Percentiles rank a stretch among this genome's conserved stretches.
Evolutionary conservation across 2,329 filamentous ascomycete species (phyloP).

Genomic region (Venturiaceae sp.): DNA sequence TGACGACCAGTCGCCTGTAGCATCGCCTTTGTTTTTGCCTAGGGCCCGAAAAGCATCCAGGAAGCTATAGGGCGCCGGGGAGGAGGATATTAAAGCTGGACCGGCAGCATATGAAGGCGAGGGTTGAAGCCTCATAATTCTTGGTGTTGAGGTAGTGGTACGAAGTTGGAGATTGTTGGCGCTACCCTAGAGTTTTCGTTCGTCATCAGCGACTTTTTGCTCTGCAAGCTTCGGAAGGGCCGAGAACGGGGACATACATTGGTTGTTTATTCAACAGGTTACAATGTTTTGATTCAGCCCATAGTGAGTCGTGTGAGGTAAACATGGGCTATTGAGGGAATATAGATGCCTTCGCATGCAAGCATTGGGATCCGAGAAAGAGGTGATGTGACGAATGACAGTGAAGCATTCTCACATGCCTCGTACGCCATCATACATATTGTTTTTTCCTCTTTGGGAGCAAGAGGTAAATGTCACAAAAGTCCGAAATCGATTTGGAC

Average conservation of each 20-base stretch:
- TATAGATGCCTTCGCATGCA: not conserved
- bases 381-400: not conserved
- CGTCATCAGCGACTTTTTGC: not conserved
- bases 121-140: not conserved
- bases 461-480: no score
- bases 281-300: not conserved
- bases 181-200: not conserved
- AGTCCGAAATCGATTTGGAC: no score
- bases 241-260: not conserved
- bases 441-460: no score
- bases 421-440: not conserved
- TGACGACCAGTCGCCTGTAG: slow-evolving; percentile 6
- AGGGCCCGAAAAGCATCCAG: not conserved
- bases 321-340: not conserved
- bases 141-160: not conserved
- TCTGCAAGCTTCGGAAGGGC: not conserved
- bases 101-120: not conserved
- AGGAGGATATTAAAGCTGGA: not conserved
- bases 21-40: not conserved
- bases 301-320: not conserved
- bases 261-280: not conserved
- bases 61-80: not conserved
- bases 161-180: not conserved
- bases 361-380: not conserved
- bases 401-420: not conserved